Conservation (phyloP, 116 monocot genomes). For the Posidonia oceanica region DNA sequence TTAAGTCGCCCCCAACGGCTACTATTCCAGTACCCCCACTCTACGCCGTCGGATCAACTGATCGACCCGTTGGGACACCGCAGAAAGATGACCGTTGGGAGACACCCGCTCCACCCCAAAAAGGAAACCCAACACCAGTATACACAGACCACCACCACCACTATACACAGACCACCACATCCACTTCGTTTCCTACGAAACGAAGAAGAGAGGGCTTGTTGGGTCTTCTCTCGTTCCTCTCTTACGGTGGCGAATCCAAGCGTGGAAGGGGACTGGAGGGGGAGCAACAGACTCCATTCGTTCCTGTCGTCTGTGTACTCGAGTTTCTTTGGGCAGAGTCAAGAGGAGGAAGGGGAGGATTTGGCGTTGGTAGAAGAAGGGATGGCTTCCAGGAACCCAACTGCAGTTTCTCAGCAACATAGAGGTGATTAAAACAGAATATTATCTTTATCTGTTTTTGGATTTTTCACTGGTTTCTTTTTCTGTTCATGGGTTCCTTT, state of each 20-base stretch:
- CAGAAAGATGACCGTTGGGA: slow-evolving; percentile 9
- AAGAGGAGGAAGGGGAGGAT: background rate
- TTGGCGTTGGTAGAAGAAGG: background rate
- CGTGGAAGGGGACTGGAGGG: slow-evolving; percentile 17
- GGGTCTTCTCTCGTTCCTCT: background rate
- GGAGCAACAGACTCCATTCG: slow-evolving; percentile 10
- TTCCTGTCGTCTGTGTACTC: slow-evolving; percentile 28
- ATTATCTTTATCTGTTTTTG: too few species aligned
- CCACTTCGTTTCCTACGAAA: background rate
- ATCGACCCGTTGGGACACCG: slow-evolving; percentile 9
- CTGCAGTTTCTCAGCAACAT: background rate
- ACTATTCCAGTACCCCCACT: background rate
- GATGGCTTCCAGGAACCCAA: slow-evolving; percentile 12
- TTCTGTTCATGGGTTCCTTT: too few species aligned
- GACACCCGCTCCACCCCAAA: background rate
- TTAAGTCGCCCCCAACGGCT: background rate
- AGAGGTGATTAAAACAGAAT: too few species aligned
- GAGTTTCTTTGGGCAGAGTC: background rate
- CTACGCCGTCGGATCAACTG: slow-evolving; percentile 6
- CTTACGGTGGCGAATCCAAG: slow-evolving; percentile 16
- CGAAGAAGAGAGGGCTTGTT: background rate
- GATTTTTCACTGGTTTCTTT: too few species aligned
- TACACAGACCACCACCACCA: background rate
- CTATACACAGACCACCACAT: background rate
- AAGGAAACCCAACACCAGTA: background rate